Evolutionary conservation across 2,329 filamentous ascomycete species (phyloP).

Genomic region (Septoria petroselini): DNA sequence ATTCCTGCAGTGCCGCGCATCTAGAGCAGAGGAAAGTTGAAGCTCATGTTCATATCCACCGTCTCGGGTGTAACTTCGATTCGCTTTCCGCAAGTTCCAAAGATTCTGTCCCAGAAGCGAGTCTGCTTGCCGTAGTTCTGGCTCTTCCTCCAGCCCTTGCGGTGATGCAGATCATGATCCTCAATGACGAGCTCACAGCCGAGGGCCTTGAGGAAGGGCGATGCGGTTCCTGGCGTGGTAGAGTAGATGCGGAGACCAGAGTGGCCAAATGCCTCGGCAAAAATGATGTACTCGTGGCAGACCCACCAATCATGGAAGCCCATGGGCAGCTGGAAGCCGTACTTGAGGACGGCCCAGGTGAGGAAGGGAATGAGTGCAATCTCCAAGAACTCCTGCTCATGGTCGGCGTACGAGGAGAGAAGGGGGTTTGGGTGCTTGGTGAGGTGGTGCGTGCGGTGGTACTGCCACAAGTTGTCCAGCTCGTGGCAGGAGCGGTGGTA

Average conservation of each 20-base stretch:
- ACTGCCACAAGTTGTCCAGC: slow-evolving; percentile 42
- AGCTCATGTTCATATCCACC: slow-evolving; percentile 16
- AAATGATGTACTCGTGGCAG: slow-evolving; percentile 47
- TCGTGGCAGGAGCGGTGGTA: slow-evolving; percentile 48
- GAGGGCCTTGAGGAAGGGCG: slow-evolving; percentile 37
- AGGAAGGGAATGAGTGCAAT: slow-evolving; percentile 44
- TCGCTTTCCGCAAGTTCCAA: slow-evolving; percentile 34
- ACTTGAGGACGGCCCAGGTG: slow-evolving; percentile 40
- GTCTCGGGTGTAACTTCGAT: slow-evolving; percentile 36
- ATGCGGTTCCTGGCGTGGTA: slow-evolving; percentile 38
- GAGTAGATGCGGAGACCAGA: slow-evolving; percentile 42
- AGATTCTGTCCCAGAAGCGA: slow-evolving; percentile 36
- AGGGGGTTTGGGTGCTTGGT: slow-evolving; percentile 48
- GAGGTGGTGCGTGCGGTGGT: slow-evolving; percentile 47
- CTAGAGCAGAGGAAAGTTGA: slow-evolving; percentile 21
- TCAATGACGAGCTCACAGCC: slow-evolving; percentile 44
- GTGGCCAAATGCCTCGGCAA: slow-evolving; percentile 42
- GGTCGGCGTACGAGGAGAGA: slow-evolving; percentile 44
- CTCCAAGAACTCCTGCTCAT: slow-evolving; percentile 46
- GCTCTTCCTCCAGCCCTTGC: slow-evolving; percentile 42
- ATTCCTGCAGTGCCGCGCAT: background rate
- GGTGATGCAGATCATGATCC: slow-evolving; percentile 44
- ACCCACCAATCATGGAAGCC: slow-evolving; percentile 51
- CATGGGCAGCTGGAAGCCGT: slow-evolving; percentile 43
- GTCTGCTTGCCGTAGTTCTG: slow-evolving; percentile 44